Conservation (phyloP, 2,329 filamentous ascomycete genomes). For the Alternaria metachromatica region DNA sequence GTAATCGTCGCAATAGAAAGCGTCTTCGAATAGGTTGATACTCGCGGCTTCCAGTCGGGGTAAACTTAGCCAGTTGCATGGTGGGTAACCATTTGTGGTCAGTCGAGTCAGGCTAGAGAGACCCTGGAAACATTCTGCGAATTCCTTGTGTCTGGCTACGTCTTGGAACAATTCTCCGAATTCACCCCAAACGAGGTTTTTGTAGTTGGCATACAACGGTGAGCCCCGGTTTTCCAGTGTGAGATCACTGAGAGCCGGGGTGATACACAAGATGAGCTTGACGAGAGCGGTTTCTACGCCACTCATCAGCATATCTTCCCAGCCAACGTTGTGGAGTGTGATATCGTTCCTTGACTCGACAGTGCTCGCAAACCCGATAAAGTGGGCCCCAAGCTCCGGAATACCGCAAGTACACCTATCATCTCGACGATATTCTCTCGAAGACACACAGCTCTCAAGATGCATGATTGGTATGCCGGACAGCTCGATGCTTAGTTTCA, state of each 20-base stretch:
- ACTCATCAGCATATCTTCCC: neutral
- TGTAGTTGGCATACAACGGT: neutral
- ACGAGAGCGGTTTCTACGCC: neutral
- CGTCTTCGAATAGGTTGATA: neutral
- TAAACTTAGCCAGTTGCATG: neutral
- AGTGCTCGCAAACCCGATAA: neutral
- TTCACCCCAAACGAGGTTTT: neutral
- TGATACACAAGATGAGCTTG: neutral
- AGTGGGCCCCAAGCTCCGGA: neutral
- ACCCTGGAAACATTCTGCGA: neutral
- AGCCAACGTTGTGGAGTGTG: neutral
- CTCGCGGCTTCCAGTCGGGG: neutral
- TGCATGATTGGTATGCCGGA: accelerated
- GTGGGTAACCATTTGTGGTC: neutral
- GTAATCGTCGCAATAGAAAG: too few species aligned
- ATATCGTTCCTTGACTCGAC: neutral
- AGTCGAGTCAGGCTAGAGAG: neutral
- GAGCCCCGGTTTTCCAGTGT: neutral
- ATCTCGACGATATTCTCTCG: too few species aligned
- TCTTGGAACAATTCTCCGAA: neutral
- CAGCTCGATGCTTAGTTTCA: neutral
- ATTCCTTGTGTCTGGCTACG: neutral
- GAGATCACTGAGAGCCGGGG: neutral
- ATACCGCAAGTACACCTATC: neutral
- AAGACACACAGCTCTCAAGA: neutral